Percentiles rank a stretch among this genome's conserved stretches.
Conservation (phyloP, 176 grass and related monocot genomes). For the Carex kokanica region DNA sequence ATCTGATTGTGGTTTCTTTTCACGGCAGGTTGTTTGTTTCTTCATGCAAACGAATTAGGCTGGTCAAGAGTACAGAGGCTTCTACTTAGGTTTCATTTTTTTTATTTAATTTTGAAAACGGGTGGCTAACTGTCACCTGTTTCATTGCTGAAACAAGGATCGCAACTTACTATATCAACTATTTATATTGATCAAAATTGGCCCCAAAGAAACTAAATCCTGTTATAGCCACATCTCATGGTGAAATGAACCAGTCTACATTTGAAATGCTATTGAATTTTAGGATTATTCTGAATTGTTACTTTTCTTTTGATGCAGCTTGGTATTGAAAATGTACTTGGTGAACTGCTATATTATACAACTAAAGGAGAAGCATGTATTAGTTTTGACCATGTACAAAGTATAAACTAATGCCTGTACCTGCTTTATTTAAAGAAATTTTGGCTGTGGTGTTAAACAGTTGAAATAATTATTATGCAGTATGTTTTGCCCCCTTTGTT, state of each 20-base stretch:
- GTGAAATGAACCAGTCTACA: no score
- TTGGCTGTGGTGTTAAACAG: neutral
- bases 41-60: constrained; percentile 25
- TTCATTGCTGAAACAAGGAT: neutral
- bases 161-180: neutral
- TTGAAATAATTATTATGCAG: constrained; percentile 5
- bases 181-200: neutral
- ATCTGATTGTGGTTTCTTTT: constrained; percentile 2
- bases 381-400: constrained; percentile 15
- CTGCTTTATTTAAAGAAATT: constrained; percentile 13
- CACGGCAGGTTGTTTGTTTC: constrained; percentile 13
- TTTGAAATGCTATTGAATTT: neutral
- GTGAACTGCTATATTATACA: constrained; percentile 2
- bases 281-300: neutral
- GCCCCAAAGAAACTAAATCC: neutral
- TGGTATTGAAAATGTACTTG: neutral
- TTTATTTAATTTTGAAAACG: neutral
- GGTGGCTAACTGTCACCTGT: neutral
- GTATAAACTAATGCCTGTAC: constrained; percentile 6
- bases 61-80: constrained; percentile 23
- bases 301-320: neutral
- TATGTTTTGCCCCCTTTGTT: neutral
- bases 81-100: neutral
- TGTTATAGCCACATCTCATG: neutral
- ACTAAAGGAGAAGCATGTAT: constrained; percentile 14